Base-by-base conservation (phyloP, 805 yeast species). In the Jamesozyma lodderae region DNA sequence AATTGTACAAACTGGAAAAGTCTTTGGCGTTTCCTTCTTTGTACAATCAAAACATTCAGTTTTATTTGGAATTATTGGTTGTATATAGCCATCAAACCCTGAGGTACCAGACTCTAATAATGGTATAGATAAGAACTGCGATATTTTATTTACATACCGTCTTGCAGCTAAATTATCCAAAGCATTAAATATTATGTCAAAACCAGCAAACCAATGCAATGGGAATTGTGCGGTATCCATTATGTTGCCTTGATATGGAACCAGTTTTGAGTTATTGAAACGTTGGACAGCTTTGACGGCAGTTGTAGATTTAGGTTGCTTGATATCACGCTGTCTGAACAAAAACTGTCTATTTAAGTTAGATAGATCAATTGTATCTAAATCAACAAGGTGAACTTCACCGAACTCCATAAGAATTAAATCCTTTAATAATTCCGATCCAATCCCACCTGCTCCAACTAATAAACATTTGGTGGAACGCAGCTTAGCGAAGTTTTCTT, bases 381-480 rank as follows among this genome's bases (percentile, higher is more conserved):
- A 68, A 62, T 92, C 99, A n/a, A 88, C 88, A 22, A 88, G 72
- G 55, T 86, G 94, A 40, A 88, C 79, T 52, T 84, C 94, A 3
- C 92, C 92, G 47, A 80, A 81, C 6, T 92, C 88, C 58, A 83
- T 68, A 45, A 86, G 62, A 4, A 84, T 75, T 35, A 88, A 64
- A 53, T 88, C 81, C 55, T 88, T 88, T 41, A 88, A 65, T 32
- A 88, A 64, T 58, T 88, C 97, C 57, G 95, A 88, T 2, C 97
- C 97, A 46, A 88, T 87, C 6, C 97, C 97, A 22, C 97, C 97
- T 1, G 96, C 95, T 4, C 97, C 97, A 2, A 88, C 94, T 62
- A 88, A 65, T 21, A 88, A 63, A 11, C 87, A 84, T 44, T 75
- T 79, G 6, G 82, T 45, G 39, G 56, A 16, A 14, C 58, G 55